Percentiles rank a stretch among this genome's conserved stretches.
These are phyloP conservation scores for Scedosporium apiospermum DNA, from an alignment of 2,329 filamentous ascomycete genomes.

Conservation along the genomic window DNA sequence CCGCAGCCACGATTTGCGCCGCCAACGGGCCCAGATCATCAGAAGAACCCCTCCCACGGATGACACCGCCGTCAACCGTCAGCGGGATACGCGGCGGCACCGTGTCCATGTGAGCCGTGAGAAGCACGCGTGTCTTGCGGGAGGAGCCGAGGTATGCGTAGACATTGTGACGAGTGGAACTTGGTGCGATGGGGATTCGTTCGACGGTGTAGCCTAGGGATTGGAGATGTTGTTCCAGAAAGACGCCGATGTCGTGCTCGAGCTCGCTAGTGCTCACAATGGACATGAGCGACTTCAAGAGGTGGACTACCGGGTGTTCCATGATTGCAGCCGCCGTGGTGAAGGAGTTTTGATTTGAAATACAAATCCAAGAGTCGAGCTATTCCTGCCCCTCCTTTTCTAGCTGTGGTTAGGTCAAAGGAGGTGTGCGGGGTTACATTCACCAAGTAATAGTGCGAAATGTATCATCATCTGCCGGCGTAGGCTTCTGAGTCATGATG, in stretches of 20 bases:
- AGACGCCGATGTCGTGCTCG: slow-evolving; percentile 23
- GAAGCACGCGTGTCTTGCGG: slow-evolving; percentile 39
- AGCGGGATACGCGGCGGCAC: slow-evolving; percentile 68
- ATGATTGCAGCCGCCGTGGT: background rate
- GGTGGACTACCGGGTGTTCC: slow-evolving; percentile 16
- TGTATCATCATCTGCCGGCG: too few relatives aligned
- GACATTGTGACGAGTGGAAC: slow-evolving; percentile 24
- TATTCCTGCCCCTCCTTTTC: too few relatives aligned
- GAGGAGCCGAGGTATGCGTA: slow-evolving; percentile 25
- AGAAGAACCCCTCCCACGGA: slow-evolving; percentile 65
- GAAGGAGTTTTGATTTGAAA: too few relatives aligned
- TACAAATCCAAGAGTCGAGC: too few relatives aligned
- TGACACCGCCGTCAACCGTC: slow-evolving; percentile 41
- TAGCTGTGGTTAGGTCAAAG: too few relatives aligned
- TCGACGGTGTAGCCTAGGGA: slow-evolving; percentile 24
- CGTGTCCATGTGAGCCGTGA: slow-evolving; percentile 75
- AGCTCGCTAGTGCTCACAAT: slow-evolving; percentile 26
- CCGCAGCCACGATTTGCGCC: slow-evolving; percentile 61
- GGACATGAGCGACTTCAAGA: slow-evolving; percentile 23
- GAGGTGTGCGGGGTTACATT: too few relatives aligned
- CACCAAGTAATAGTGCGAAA: too few relatives aligned
- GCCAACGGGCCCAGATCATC: slow-evolving; percentile 64
- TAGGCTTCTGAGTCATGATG: too few relatives aligned
- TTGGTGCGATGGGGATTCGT: slow-evolving; percentile 21
- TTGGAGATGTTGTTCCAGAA: slow-evolving; percentile 21